These are phyloP conservation scores for Candida qinlingensis DNA, from an alignment of 805 yeast species.

Conservation along the genomic window DNA sequence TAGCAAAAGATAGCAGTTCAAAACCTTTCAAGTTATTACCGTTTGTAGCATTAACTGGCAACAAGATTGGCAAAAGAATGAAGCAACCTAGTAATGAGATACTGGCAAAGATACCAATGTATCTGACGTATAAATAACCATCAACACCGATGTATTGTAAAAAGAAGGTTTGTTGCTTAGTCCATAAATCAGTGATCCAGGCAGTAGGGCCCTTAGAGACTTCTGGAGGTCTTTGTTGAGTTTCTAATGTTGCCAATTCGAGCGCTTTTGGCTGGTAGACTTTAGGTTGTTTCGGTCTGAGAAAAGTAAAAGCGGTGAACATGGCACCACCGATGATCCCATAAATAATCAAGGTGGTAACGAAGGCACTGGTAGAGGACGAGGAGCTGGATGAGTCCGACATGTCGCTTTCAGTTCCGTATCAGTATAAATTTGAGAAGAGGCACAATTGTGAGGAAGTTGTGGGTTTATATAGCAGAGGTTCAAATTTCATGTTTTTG, in stretches of 20 bases:
- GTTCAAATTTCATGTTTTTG: neutral
- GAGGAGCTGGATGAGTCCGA: constrained; percentile 10
- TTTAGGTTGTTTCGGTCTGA: constrained; percentile 61
- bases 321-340: constrained; percentile 48
- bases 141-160: constrained; percentile 71
- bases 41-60: constrained; percentile 72
- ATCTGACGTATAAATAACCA: constrained; percentile 72
- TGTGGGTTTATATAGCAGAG: too few species aligned
- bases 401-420: neutral
- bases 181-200: constrained; percentile 51
- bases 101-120: constrained; percentile 47
- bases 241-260: constrained; percentile 49
- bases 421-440: neutral
- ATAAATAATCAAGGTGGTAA: constrained; percentile 67
- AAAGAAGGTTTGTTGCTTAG: constrained; percentile 54
- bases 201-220: constrained; percentile 44
- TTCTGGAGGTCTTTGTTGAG: constrained; percentile 19
- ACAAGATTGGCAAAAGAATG: constrained; percentile 59
- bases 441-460: too few species aligned
- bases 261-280: constrained; percentile 80
- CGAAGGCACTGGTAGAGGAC: constrained; percentile 73
- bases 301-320: constrained; percentile 56
- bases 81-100: constrained; percentile 49
- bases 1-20: constrained; percentile 58
- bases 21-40: constrained; percentile 54